Conservation (phyloP, 2,329 filamentous ascomycete genomes). For the Diaporthe aspalathi region DNA sequence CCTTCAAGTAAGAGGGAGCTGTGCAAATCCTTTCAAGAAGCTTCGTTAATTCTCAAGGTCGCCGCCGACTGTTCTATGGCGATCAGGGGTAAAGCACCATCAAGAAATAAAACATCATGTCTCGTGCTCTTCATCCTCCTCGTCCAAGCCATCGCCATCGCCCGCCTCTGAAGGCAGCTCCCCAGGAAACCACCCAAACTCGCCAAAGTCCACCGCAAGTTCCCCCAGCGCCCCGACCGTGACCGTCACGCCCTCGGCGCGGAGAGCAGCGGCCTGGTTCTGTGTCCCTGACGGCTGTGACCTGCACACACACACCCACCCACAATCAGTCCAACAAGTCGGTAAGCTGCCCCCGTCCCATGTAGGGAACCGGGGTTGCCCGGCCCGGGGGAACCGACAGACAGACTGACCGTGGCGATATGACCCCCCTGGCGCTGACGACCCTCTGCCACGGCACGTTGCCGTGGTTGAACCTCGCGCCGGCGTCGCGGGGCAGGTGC, state of each 20-base stretch:
- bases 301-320: conserved; percentile 47
- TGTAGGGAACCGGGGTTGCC: too few relatives aligned
- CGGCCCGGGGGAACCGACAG: too few relatives aligned
- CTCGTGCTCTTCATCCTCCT: conserved; percentile 46
- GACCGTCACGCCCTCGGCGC: conserved; percentile 65
- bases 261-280: conserved; percentile 63
- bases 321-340: conserved; percentile 29
- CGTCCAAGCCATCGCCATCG: conserved; percentile 32
- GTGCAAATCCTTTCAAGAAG: not conserved
- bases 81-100: not conserved
- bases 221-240: conserved; percentile 61
- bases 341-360: too few relatives aligned
- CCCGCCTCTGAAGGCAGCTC: conserved; percentile 58
- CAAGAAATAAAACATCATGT: not conserved
- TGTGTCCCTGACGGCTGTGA: conserved; percentile 61
- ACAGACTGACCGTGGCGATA: conserved; percentile 81
- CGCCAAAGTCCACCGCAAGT: conserved; percentile 61
- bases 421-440: conserved; percentile 86
- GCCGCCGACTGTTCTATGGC: fast-evolving
- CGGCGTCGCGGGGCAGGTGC: conserved; percentile 73
- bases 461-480: conserved; percentile 71
- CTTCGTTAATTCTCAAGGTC: too few relatives aligned
- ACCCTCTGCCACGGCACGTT: conserved; percentile 97
- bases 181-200: conserved; percentile 68
- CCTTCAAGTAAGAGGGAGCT: not conserved